phyloP scores from a whole-genome alignment of 148 eudicot genomes.

The Salicornia ramosissima region DNA sequence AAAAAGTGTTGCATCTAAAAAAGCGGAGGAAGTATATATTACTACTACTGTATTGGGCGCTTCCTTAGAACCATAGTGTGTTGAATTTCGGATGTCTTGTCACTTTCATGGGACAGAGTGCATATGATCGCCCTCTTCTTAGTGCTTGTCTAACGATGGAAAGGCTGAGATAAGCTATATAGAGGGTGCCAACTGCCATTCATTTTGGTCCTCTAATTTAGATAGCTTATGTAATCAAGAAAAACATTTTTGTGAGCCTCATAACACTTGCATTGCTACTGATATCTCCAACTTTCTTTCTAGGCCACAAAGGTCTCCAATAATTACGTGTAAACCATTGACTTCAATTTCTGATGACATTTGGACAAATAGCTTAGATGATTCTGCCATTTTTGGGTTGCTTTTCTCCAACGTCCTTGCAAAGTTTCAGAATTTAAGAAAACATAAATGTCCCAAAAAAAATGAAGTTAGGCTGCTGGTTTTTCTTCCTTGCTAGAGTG shows the following conservation, averaged over 20 bases:
- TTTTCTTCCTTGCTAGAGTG: background rate
- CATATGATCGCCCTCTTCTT: background rate
- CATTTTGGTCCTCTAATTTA: background rate
- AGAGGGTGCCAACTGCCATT: too few species aligned
- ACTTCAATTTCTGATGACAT: background rate
- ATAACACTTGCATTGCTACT: background rate
- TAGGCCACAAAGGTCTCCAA: background rate
- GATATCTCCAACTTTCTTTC: background rate
- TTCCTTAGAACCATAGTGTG: background rate
- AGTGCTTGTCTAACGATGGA: background rate
- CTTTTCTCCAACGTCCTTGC: background rate
- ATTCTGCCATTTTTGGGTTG: background rate
- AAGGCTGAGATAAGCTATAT: background rate
- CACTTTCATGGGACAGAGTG: background rate
- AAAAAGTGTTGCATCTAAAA: too few species aligned
- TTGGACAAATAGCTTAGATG: background rate
- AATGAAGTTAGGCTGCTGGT: background rate
- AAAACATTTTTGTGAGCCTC: background rate
- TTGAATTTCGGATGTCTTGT: background rate
- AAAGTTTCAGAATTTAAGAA: background rate
- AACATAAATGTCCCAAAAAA: background rate
- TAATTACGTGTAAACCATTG: background rate
- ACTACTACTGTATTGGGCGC: too few species aligned
- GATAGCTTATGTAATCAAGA: background rate
- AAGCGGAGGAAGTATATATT: too few species aligned